phyloP scores from a whole-genome alignment of 2,329 filamentous ascomycete genomes.

The Rhinocladiella similis region DNA sequence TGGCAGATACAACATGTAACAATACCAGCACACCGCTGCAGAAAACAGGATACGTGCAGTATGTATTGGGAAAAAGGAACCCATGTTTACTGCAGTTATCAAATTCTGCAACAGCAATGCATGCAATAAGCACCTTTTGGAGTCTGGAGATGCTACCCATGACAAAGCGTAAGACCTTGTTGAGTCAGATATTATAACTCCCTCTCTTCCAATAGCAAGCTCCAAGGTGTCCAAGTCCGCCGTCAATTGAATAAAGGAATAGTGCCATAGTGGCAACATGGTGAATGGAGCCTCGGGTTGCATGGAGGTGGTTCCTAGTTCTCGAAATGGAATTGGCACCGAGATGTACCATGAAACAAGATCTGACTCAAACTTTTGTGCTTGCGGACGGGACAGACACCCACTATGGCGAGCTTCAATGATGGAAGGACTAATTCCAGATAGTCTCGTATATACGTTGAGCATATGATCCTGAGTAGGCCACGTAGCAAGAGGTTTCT shows the following conservation, averaged over 20 bases:
- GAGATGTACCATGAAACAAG: conserved; percentile 11
- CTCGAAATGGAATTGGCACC: not conserved
- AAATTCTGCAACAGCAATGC: conserved; percentile 13
- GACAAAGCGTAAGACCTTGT: conserved; percentile 6
- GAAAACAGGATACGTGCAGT: conserved; percentile 14
- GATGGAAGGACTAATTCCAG: conserved; percentile 16
- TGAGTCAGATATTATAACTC: not conserved
- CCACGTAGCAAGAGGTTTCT: too few species aligned
- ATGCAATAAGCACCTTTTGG: conserved; percentile 13
- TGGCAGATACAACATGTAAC: conserved; percentile 17
- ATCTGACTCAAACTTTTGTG: conserved; percentile 15
- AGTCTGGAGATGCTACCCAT: conserved; percentile 12
- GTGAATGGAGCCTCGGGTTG: conserved; percentile 11
- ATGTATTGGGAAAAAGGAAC: conserved; percentile 10
- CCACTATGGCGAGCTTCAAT: conserved; percentile 13
- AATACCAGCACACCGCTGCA: conserved; percentile 12
- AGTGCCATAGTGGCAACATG: conserved; percentile 16
- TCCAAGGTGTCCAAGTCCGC: conserved; percentile 9
- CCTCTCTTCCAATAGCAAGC: conserved; percentile 12
- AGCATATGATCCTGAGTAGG: conserved; percentile 2
- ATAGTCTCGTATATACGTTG: conserved; percentile 13
- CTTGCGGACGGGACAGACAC: conserved; percentile 1
- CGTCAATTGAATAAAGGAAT: conserved; percentile 12
- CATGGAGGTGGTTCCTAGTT: not conserved
- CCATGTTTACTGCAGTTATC: conserved; percentile 4